Percentiles rank a stretch among this genome's conserved stretches.
phyloP scores from a whole-genome alignment of 768 basidiomycete species.

The Boletus fagicola region DNA sequence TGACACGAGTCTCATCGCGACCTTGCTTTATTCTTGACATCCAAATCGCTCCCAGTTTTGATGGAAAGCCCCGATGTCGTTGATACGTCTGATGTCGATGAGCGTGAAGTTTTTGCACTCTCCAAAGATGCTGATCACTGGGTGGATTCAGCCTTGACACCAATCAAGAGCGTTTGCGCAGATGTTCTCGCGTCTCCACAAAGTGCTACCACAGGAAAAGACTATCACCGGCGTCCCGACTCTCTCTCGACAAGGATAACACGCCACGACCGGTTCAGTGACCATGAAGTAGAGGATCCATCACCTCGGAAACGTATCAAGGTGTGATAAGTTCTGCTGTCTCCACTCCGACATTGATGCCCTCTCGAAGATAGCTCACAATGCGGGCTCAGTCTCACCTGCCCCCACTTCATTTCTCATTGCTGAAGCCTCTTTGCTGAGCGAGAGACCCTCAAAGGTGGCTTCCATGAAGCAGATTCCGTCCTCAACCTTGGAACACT shows the following conservation, averaged over 20 bases:
- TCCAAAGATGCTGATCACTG: constrained; percentile 11
- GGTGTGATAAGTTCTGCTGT: constrained; percentile 17
- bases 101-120: constrained; percentile 44
- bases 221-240: not conserved
- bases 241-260: not conserved
- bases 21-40: not conserved
- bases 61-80: constrained; percentile 43
- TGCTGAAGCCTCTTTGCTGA: not conserved
- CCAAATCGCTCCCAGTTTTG: not conserved
- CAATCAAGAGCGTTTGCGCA: not conserved
- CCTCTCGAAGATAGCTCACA: constrained; percentile 21
- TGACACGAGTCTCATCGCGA: constrained; percentile 12
- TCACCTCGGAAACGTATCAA: constrained; percentile 41
- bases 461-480: not conserved
- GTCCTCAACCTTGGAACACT: not conserved
- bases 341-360: constrained; percentile 10
- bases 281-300: constrained; percentile 9
- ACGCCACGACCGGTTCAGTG: constrained; percentile 3
- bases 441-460: not conserved
- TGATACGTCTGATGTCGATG: constrained; percentile 64
- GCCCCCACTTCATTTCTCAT: not conserved
- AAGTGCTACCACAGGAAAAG: not conserved
- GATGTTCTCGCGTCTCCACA: constrained; percentile 1
- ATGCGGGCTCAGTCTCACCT: not conserved
- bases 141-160: not conserved